Conservation (phyloP, 1,284 basidiomycete species). For the Trametes pubescens region DNA sequence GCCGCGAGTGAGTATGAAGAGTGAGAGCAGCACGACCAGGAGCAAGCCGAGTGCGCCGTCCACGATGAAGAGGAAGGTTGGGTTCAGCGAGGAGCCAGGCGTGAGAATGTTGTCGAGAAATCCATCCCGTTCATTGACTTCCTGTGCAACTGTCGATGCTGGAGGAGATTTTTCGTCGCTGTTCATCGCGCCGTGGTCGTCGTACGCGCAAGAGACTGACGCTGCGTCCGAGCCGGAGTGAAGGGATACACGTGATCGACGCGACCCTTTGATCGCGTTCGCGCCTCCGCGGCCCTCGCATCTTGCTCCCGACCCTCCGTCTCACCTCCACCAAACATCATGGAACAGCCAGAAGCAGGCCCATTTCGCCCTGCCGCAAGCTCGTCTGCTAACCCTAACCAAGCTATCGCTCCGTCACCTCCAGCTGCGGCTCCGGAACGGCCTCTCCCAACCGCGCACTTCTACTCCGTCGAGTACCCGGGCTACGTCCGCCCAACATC, state of each 20-base stretch:
- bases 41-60: constrained; percentile 67
- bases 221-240: neutral
- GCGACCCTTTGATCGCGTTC: constrained; percentile 20
- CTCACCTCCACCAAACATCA: neutral
- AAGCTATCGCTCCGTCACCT: neutral
- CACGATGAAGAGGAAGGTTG: constrained; percentile 69
- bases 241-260: constrained; percentile 28
- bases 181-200: constrained; percentile 12
- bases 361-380: constrained; percentile 15
- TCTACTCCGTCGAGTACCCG: constrained; percentile 90
- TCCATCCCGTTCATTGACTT: constrained; percentile 1
- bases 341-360: constrained; percentile 20
- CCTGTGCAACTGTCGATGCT: neutral
- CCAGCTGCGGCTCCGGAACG: constrained; percentile 47
- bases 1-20: constrained; percentile 64
- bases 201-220: neutral
- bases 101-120: constrained; percentile 56
- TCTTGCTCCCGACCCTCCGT: neutral
- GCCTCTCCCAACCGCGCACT: constrained; percentile 66
- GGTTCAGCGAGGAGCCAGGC: constrained; percentile 78
- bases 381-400: neutral
- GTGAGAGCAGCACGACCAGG: constrained; percentile 62
- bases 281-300: neutral
- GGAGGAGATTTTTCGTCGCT: neutral
- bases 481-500: constrained; percentile 79